phyloP scores from a whole-genome alignment of 306 rosid species.

The Quercus aquifolioides region DNA sequence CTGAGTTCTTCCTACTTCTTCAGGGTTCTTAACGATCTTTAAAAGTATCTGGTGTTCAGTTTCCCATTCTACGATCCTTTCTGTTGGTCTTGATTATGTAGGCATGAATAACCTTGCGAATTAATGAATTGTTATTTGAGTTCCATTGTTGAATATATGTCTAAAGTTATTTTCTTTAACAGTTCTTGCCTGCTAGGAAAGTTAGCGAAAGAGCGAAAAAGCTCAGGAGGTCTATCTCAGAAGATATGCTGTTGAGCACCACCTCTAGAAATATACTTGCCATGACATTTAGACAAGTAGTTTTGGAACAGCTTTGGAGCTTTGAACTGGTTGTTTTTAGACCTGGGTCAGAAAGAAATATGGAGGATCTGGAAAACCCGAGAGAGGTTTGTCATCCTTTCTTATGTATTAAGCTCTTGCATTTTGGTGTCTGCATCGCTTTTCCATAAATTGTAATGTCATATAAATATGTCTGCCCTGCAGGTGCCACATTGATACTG shows the following conservation, averaged over 20 bases:
- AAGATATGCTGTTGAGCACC: slow-evolving; percentile 48
- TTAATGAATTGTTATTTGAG: slow-evolving; percentile 4
- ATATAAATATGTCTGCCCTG: slow-evolving; percentile 63
- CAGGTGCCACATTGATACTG: slow-evolving; percentile 90
- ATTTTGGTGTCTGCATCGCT: slow-evolving; percentile 13
- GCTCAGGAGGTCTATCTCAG: slow-evolving; percentile 62
- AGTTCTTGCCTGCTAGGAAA: slow-evolving; percentile 84
- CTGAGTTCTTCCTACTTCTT: neutral
- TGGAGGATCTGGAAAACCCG: slow-evolving; percentile 81
- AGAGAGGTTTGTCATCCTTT: slow-evolving; percentile 65
- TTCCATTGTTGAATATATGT: neutral
- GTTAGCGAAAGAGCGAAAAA: slow-evolving; percentile 69
- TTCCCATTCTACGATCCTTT: neutral
- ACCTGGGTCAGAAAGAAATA: slow-evolving; percentile 73
- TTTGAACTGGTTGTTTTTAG: slow-evolving; percentile 56
- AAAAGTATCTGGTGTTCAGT: neutral
- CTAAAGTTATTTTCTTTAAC: slow-evolving; percentile 27
- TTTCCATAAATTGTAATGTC: slow-evolving; percentile 52
- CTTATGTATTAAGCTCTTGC: neutral
- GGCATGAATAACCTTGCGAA: slow-evolving; percentile 6
- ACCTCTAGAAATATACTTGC: slow-evolving; percentile 62
- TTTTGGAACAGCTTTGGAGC: slow-evolving; percentile 75
- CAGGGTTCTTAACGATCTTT: neutral
- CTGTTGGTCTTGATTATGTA: slow-evolving; percentile 3
- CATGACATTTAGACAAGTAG: slow-evolving; percentile 95